Base-by-base conservation (phyloP, 495 filamentous ascomycete species). In the Aspergillus olivimuriae region DNA sequence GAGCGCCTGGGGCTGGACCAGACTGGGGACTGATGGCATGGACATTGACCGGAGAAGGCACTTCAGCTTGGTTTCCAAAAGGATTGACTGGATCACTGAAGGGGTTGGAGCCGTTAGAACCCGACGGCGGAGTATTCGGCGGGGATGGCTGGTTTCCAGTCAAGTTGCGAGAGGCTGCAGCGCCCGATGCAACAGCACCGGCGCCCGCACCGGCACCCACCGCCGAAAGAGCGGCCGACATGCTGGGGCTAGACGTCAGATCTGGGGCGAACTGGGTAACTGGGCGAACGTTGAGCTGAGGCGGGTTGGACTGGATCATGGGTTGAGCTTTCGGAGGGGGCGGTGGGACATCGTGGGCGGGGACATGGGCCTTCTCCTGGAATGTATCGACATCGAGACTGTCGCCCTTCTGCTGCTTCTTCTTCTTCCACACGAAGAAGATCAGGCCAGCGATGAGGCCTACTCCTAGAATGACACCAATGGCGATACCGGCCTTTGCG, bases 221-320 rank as follows among this genome's bases (percentile, higher is more conserved):
- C 39, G 67, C 48, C 42, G 56, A 58, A 43, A 75, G 49, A 22
- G 59, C 48, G 41, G 66, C 58, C n/a, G 48, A 44, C 22, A 39
- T 40, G 14, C 55, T 65, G 56, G 56, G 63, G 52, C 44, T 68
- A 65, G 26, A 54, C 48, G 42, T 62, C 31, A 89, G 69, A 46
- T 78, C 82, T 7, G 89, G 89, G 10, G 84, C 73, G 61, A 97
- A 94, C 53, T 94, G 82, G 42, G 89, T 91, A 23, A 94, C 77
- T 0, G 90, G 92, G 28, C 88, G 83, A 38, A 95, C 74, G 52
- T 89, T 94, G 33, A 97, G 73, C 41, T 81, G 80, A 4, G 92
- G 90, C 3, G 91, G 86, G 14, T 81, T 82, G 35, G 71, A 74
- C 10, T 75, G 63, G 47, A 53, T 22, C 40, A 34, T 35, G 1